A percentile compares a stretch with the other conserved stretches of the same genome.
phyloP scores from a whole-genome alignment of 108 stramenopile species.

The Schizochytrium sp. region DNA sequence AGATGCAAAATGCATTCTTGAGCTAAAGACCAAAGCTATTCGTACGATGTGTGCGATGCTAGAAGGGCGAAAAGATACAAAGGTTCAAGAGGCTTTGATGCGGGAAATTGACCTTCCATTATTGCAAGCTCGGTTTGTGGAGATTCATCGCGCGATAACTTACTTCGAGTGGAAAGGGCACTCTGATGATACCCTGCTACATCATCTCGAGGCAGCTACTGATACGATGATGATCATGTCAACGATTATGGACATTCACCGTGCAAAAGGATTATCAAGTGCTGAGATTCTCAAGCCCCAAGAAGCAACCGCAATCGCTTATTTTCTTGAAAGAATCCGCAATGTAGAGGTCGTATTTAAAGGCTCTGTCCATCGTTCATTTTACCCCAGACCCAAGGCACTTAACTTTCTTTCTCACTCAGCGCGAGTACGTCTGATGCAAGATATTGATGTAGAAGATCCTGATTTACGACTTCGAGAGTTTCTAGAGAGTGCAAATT shows the following conservation, averaged over 20 bases:
- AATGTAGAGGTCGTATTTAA: slow-evolving; percentile 70
- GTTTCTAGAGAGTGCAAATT: slow-evolving; percentile 60
- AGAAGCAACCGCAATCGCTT: neutral
- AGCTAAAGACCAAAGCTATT: slow-evolving; percentile 51
- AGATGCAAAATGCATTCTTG: slow-evolving; percentile 1
- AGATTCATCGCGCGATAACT: slow-evolving; percentile 30
- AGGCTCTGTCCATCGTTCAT: slow-evolving; percentile 64
- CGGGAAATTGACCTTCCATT: slow-evolving; percentile 15
- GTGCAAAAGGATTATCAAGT: neutral
- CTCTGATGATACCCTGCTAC: neutral
- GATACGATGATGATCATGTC: slow-evolving; percentile 4
- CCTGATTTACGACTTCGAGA: slow-evolving; percentile 66
- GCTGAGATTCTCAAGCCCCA: neutral
- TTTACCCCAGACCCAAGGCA: slow-evolving; percentile 70
- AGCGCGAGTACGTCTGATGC: slow-evolving; percentile 64
- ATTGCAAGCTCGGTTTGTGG: slow-evolving; percentile 40
- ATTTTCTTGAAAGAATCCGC: slow-evolving; percentile 35
- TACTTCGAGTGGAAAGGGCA: neutral
- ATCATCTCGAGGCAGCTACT: neutral
- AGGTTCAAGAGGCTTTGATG: neutral
- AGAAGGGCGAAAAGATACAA: slow-evolving; percentile 3
- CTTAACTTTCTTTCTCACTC: slow-evolving; percentile 66
- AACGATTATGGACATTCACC: slow-evolving; percentile 29
- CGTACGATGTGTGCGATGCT: slow-evolving; percentile 36
- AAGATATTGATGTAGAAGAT: slow-evolving; percentile 61